Conservation (phyloP, 352 stramenopile species). For the Phytophthora megakarya region DNA sequence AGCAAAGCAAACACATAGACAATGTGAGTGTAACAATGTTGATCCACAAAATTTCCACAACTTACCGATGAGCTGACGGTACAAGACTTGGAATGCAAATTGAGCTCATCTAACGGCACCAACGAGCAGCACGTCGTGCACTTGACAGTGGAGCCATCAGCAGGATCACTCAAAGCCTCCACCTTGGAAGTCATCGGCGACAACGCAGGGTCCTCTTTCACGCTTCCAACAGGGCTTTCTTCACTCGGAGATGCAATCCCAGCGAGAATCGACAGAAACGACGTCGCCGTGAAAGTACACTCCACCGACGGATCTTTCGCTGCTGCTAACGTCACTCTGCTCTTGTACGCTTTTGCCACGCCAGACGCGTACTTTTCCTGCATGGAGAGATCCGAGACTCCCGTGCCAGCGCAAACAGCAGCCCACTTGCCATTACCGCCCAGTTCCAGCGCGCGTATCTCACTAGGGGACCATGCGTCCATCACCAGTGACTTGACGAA, state of each 20-base stretch:
- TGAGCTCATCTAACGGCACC: conserved; percentile 53
- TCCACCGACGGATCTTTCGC: conserved; percentile 27
- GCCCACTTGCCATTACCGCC: conserved; percentile 85
- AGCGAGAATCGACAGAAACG: conserved; percentile 54
- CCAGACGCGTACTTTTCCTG: conserved; percentile 69
- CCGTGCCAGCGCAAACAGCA: conserved; percentile 64
- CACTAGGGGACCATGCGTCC: conserved; percentile 66
- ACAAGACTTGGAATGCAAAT: conserved; percentile 69
- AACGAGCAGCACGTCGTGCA: conserved; percentile 70
- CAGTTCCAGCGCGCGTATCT: conserved; percentile 63
- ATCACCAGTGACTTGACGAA: conserved; percentile 88
- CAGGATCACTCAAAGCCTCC: conserved; percentile 5
- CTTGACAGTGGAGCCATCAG: conserved; percentile 46
- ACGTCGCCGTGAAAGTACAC: conserved; percentile 49
- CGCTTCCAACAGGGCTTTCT: background rate
- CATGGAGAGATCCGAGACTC: conserved; percentile 47
- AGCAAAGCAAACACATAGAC: conserved; percentile 1
- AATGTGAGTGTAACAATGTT: background rate
- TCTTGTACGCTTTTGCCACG: conserved; percentile 68
- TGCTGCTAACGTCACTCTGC: conserved; percentile 35
- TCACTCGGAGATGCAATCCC: conserved; percentile 23
- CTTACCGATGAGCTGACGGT: conserved; percentile 48
- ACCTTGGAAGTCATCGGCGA: conserved; percentile 12
- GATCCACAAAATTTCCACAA: background rate
- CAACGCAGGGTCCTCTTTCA: conserved; percentile 17